Base-by-base conservation (phyloP, 2,329 filamentous ascomycete species). In the Cercospora beticola region DNA sequence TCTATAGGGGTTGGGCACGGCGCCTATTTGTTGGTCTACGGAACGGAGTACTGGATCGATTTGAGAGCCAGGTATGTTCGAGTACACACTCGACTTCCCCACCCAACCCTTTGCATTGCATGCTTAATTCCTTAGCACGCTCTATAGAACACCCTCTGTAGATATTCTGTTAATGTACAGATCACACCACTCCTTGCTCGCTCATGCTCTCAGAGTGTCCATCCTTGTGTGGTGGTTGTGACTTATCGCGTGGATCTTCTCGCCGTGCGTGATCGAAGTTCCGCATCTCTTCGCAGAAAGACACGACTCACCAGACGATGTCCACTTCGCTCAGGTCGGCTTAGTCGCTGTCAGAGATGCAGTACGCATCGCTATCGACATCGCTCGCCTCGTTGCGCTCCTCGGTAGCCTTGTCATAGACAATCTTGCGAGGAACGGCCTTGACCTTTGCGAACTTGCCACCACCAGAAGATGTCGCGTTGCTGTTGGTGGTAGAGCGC, bases 391-490 rank as follows among this genome's bases (percentile, higher is more conserved):
- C 21, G 5, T 49, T 21, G 43, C 49, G 30, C 23, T 58, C 57
- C 26, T 66, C 18, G 5, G 23, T n/a, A 10, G 63, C 40, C 40
- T 61, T 61, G 56, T 30, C 43, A 26, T 62, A 40, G n/a, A 49
- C 31, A 21, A 57, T 33, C 59, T 65, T 61, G 56, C 23, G 23
- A 9, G 31, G 33, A n/a, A 52, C 65, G 28, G 67, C 67, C 36
- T 63, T 63, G 36, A 66, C 43, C 52, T 69, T 69, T 4, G 67
- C 67, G 14, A 66, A 69, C 28, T 65, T 62, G 49, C 49, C 49
- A 6, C 62, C 49, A 26, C 49, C 49, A 28, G 28, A 43, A 36
- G 62, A 57, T 14, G 14, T n/a, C 5, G 18, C 21, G 1, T 52
- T 57, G 62, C 49, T 23, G 33, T 57, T 56, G 33, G 30, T 58